Evolutionary conservation across 1,284 basidiomycete species (phyloP).

Genomic region (Ustilago tritici): DNA sequence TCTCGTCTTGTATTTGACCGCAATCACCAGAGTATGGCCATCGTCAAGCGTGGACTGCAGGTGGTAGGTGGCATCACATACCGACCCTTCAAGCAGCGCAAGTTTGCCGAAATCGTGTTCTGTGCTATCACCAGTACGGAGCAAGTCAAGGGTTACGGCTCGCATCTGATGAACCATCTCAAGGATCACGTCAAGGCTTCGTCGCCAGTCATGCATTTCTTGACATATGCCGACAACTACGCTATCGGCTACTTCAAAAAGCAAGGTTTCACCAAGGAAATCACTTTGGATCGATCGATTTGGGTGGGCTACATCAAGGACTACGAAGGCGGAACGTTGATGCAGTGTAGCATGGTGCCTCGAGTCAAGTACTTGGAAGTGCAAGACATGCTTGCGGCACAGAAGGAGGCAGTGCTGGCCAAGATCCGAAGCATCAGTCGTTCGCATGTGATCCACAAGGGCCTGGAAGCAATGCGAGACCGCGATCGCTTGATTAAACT

Average conservation of each 20-base stretch:
- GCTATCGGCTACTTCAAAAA: constrained; percentile 99
- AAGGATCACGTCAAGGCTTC: constrained; percentile 89
- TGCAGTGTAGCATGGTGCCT: constrained; percentile 94
- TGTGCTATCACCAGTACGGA: constrained; percentile 96
- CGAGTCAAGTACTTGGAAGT: constrained; percentile 91
- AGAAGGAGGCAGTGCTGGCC: constrained; percentile 79
- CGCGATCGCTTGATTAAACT: constrained; percentile 68
- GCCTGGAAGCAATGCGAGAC: constrained; percentile 82
- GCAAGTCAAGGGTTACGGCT: constrained; percentile 98
- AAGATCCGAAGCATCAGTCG: constrained; percentile 90
- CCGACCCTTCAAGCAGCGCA: constrained; percentile 91
- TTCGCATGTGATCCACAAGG: constrained; percentile 87
- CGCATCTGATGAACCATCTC: constrained; percentile 98
- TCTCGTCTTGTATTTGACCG: constrained; percentile 92
- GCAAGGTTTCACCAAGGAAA: constrained; percentile 94
- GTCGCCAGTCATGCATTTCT: constrained; percentile 88
- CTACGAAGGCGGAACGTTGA: constrained; percentile 99
- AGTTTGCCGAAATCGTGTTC: constrained; percentile 98
- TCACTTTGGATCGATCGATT: constrained; percentile 85
- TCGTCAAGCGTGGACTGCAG: constrained; percentile 93
- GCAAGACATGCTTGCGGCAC: constrained; percentile 80
- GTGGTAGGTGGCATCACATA: constrained; percentile 99
- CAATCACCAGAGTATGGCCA: constrained; percentile 91
- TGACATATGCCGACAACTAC: constrained; percentile 99
- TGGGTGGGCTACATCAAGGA: constrained; percentile 99